Evolutionary conservation across 768 basidiomycete species (phyloP), one percentile per base, ranked within the genome.

Genomic region (Vishniacozyma victoriae): DNA sequence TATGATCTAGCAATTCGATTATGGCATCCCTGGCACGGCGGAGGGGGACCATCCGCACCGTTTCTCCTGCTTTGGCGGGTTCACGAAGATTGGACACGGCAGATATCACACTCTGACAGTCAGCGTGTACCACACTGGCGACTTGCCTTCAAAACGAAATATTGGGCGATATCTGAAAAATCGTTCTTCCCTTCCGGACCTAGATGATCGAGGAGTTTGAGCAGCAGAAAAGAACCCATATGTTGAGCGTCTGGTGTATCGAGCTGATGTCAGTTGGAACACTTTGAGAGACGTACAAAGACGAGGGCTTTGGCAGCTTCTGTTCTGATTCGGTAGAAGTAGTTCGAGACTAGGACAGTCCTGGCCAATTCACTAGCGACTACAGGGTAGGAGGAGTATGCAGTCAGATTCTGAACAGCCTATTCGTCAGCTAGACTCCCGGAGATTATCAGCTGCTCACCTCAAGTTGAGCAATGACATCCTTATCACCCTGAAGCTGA

Each of bases 391-490:
- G n/a, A n/a, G n/a, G 64, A 67, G 23, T 69, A 54, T 2, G 54
- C 41, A 3, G 85, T 77, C 31, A 99, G 77, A 1, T 90, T 89
- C 59, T 84, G 78, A 11, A 99, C 80, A n/a, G 95, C 92, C 93
- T 97, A 48, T 5, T 48, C n/a, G 35, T 58, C 23, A 59, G 43
- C 23, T 31, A n/a, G 25, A 40, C 39, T 27, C 24, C 20, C 48
- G 18, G n/a, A 20, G 14, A 3, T 15, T 5, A 50, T 47, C 22
- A 41, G 16, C 5, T n/a, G 70, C 82, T 61, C 57, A 88, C 93
- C 83, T 97, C 92, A 13, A 96, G 76, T 71, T 99, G 95, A 1
- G 93, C 95, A 18, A 96, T 85, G 29, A 99, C 92, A 73, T 99
- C 95, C 53, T 90, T 77, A 72, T 99, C 95, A 47, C 91, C 78